Percentiles rank a stretch among this genome's conserved stretches.
Conservation (phyloP, 306 rosid species). For the Acacia confusa region DNA sequence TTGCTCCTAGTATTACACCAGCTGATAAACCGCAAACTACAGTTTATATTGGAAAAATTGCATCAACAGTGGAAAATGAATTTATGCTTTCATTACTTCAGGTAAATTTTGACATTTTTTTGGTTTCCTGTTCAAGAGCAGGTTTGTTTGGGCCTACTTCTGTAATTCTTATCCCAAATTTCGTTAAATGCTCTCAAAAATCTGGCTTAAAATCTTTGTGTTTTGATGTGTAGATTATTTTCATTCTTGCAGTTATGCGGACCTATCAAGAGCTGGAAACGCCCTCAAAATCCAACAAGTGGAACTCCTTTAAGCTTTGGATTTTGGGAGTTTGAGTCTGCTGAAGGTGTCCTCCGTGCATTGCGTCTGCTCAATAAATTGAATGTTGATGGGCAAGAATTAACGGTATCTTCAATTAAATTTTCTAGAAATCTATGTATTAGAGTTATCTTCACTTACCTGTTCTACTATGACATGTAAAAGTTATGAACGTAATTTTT, state of each 20-base stretch:
- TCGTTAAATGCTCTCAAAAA: background rate
- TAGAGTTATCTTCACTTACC: background rate
- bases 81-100: slow-evolving; percentile 81
- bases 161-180: slow-evolving; percentile 4
- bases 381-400: slow-evolving; percentile 92
- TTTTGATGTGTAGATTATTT: slow-evolving; percentile 12
- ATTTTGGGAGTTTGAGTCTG: slow-evolving; percentile 92
- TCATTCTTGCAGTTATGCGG: slow-evolving; percentile 74
- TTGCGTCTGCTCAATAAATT: slow-evolving; percentile 81
- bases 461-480: background rate
- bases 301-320: slow-evolving; percentile 94
- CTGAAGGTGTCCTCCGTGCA: slow-evolving; percentile 97
- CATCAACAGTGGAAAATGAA: slow-evolving; percentile 89
- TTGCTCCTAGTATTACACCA: slow-evolving; percentile 70
- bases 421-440: background rate
- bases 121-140: background rate
- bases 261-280: slow-evolving; percentile 96
- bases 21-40: slow-evolving; percentile 86
- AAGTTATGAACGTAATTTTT: background rate
- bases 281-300: slow-evolving; percentile 79
- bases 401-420: slow-evolving; percentile 53
- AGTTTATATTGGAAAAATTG: slow-evolving; percentile 87
- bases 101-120: slow-evolving; percentile 44
- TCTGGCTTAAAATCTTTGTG: background rate
- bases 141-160: background rate